phyloP scores from a whole-genome alignment of 1,284 basidiomycete genomes.

The Inonotus obliquus region DNA sequence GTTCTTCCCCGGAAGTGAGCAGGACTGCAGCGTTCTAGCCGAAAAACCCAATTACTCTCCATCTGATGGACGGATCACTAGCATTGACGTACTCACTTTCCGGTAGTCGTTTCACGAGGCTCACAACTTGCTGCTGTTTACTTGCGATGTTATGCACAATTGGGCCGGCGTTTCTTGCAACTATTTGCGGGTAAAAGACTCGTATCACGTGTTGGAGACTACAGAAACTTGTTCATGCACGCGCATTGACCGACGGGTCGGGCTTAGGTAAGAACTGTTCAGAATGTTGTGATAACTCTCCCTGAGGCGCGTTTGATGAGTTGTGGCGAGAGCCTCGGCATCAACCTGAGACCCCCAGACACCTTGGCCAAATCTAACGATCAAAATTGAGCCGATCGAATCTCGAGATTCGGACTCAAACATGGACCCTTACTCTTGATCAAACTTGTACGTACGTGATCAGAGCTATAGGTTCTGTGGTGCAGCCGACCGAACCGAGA shows the following conservation, averaged over 20 bases:
- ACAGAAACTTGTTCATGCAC: too few species aligned
- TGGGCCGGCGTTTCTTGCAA: too few species aligned
- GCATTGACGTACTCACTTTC: background rate
- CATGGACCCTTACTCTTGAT: conserved; percentile 11
- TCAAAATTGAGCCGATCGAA: conserved; percentile 6
- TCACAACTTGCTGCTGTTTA: background rate
- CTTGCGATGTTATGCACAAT: background rate
- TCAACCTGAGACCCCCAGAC: conserved; percentile 1
- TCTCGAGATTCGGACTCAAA: conserved; percentile 10
- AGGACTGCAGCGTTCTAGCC: background rate
- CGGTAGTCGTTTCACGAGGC: conserved; percentile 1
- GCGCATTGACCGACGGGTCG: background rate
- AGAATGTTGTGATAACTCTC: background rate
- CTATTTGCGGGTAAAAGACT: too few species aligned
- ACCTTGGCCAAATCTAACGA: background rate
- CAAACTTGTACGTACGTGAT: conserved; percentile 17
- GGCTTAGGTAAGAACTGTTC: background rate
- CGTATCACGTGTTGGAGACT: too few species aligned
- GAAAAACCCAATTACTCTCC: background rate
- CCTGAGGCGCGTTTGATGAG: background rate
- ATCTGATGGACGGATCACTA: conserved; percentile 7
- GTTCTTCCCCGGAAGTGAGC: conserved; percentile 1
- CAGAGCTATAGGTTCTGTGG: background rate
- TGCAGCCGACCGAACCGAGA: conserved; percentile 5
- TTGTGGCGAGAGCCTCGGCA: background rate